Conservation (phyloP, 2,329 filamentous ascomycete genomes). For the Lasiodiplodia sp. region DNA sequence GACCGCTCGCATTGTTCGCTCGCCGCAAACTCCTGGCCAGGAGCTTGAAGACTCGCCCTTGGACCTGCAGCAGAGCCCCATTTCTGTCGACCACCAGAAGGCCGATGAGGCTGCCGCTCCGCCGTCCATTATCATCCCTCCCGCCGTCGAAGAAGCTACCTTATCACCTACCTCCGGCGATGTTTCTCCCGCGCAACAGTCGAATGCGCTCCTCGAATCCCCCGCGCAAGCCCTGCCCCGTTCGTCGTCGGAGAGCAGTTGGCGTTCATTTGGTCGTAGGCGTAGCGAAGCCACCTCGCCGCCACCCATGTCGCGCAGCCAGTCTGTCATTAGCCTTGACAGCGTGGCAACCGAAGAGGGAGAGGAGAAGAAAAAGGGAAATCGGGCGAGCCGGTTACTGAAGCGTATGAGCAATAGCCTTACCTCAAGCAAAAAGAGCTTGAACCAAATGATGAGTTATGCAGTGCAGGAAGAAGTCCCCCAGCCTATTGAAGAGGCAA, state of each 20-base stretch:
- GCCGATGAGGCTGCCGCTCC: conserved; percentile 37
- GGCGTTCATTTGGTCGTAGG: conserved; percentile 46
- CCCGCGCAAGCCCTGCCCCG: conserved; percentile 38
- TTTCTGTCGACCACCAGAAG: conserved; percentile 64
- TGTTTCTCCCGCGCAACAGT: conserved; percentile 20
- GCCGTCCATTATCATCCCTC: conserved; percentile 35
- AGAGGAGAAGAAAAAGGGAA: conserved; percentile 62
- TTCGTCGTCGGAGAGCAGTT: conserved; percentile 50
- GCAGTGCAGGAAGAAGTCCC: conserved; percentile 47
- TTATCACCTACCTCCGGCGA: conserved; percentile 21
- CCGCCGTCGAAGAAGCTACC: conserved; percentile 35
- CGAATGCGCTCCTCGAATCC: conserved; percentile 21
- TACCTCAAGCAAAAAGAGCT: conserved; percentile 60
- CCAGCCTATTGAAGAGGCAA: conserved; percentile 32
- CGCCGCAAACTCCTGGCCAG: conserved; percentile 42
- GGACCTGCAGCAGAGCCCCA: conserved; percentile 61
- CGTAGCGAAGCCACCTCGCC: conserved; percentile 45
- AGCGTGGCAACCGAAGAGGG: conserved; percentile 47
- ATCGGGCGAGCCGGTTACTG: conserved; percentile 68
- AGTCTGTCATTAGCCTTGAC: conserved; percentile 39
- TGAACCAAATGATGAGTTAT: conserved; percentile 47
- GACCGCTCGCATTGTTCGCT: conserved; percentile 79
- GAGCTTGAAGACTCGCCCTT: conserved; percentile 60
- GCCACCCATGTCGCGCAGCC: conserved; percentile 38
- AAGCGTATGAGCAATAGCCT: conserved; percentile 71